Evolutionary conservation across 805 yeast genomes (phyloP), one percentile per base, ranked within the genome.

Genomic region (Saccharomyces eubayanus): DNA sequence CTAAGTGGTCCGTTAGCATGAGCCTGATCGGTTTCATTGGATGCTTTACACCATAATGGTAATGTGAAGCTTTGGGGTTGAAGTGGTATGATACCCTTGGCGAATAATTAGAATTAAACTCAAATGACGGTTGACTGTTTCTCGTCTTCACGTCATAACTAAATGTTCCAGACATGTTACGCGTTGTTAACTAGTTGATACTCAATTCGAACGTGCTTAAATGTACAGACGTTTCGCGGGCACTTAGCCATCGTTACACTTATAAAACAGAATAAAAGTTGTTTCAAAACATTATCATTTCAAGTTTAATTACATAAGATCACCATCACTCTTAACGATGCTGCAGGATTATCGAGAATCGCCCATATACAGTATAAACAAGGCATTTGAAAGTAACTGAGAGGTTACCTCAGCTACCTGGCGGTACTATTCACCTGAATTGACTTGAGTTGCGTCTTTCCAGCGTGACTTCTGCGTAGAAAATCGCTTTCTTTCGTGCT

Each of bases 1-100:
- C 92, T 57, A 92, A 74, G 67, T 91, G 96, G 71, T 92, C 97
- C 0, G 99, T 92, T 47, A 92, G 78, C 91, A 90, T 85, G 57
- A 94, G 75, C 59, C 99, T 75, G 69, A 91, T 89, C 14, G 99
- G 99, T 69, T 92, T 92, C 99, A 92, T 92, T n/a, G 99, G 99
- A 70, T 92, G 99, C 56, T 83, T 80, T 1, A 88, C 87, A 16
- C 99, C 99, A 69, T 88, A 91, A 64, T 91, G 97, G 70, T 84
- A 91, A 59, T 81, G 79, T 1, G 88, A 77, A 0, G 85, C 95
- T 51, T 84, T 82, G 28, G 90, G 87, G 68, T 90, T 90, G 71
- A 80, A 89, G 69, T 90, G 97, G 71, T 90, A 90, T 8, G 96
- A 88, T 1, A 90, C 96, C 63, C 80, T 72, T 2, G 84, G 83